Evolutionary conservation across 2,329 filamentous ascomycete genomes (phyloP).

Genomic region (Nannizzia gypsea): DNA sequence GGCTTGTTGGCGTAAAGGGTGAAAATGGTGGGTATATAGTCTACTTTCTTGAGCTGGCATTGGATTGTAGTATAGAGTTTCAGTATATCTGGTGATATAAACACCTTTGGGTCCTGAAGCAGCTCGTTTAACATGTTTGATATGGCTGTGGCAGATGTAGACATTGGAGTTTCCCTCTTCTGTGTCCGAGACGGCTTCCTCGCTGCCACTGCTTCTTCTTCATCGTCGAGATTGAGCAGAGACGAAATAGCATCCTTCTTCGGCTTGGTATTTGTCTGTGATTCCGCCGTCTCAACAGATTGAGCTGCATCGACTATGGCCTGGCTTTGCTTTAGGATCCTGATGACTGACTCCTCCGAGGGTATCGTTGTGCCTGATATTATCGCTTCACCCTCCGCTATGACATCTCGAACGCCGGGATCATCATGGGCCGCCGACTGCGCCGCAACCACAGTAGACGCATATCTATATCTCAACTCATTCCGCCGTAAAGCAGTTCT

Average conservation of each 20-base stretch:
- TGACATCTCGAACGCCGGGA: constrained; percentile 22
- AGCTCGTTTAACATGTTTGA: constrained; percentile 54
- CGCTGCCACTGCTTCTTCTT: constrained; percentile 7
- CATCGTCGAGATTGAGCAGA: constrained; percentile 28
- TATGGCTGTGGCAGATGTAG: constrained; percentile 35
- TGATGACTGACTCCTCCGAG: constrained; percentile 25
- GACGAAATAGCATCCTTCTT: constrained; percentile 30
- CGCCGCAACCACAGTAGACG: neutral
- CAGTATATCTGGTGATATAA: constrained; percentile 64
- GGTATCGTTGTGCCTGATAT: constrained; percentile 23
- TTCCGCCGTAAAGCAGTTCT: neutral
- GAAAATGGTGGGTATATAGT: constrained; percentile 69
- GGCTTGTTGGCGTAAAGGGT: constrained; percentile 76
- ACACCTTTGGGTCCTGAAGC: constrained; percentile 61
- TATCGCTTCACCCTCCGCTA: constrained; percentile 19
- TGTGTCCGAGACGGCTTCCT: constrained; percentile 17
- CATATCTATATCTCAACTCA: neutral
- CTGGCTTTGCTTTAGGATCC: constrained; percentile 27
- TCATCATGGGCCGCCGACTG: constrained; percentile 13
- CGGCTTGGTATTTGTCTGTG: constrained; percentile 4
- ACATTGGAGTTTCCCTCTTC: constrained; percentile 16
- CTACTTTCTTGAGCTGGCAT: constrained; percentile 57
- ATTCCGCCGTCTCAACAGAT: constrained; percentile 5
- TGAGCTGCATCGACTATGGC: constrained; percentile 24
- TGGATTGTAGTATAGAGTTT: constrained; percentile 66